Conservation (phyloP, 441 rosid species). For the Populus hybrid region DNA sequence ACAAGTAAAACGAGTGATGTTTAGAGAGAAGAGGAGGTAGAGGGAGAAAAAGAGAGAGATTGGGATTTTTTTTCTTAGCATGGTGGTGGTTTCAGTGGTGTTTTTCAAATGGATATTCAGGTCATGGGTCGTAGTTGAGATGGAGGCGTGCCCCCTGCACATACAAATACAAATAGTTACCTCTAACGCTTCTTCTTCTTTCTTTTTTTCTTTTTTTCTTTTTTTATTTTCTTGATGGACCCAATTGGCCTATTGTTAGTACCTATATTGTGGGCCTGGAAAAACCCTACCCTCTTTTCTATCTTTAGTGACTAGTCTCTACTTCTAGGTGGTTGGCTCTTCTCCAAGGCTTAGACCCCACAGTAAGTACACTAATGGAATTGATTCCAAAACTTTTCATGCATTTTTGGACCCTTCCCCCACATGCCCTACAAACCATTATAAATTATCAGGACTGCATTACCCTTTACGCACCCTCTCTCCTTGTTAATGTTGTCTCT, state of each 20-base stretch:
- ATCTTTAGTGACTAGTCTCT: constrained; percentile 4
- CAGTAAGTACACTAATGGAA: constrained; percentile 42
- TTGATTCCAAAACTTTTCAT: constrained; percentile 45
- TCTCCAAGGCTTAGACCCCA: constrained; percentile 37
- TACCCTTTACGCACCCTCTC: constrained; percentile 46
- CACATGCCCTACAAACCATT: constrained; percentile 37
- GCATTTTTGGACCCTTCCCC: constrained; percentile 32
- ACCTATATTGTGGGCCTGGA: constrained; percentile 29
- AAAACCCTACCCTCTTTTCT: not conserved
- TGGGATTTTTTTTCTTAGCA: not conserved
- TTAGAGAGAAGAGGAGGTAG: no score
- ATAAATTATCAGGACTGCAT: constrained; percentile 57
- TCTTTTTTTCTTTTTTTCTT: no score
- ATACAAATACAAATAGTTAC: constrained; percentile 9
- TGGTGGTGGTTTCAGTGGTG: constrained; percentile 41
- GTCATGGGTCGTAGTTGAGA: constrained; percentile 55
- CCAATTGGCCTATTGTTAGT: constrained; percentile 17
- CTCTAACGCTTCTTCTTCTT: constrained; percentile 15
- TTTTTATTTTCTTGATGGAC: not conserved
- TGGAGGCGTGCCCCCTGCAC: constrained; percentile 44
- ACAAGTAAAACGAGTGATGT: constrained; percentile 37
- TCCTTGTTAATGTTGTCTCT: not conserved
- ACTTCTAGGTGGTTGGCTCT: constrained; percentile 44
- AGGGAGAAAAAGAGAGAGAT: not conserved
- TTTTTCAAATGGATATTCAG: constrained; percentile 50